These are phyloP conservation scores for Scalesia atractyloides DNA, from an alignment of 129 eudicot species.

Conservation along the genomic window DNA sequence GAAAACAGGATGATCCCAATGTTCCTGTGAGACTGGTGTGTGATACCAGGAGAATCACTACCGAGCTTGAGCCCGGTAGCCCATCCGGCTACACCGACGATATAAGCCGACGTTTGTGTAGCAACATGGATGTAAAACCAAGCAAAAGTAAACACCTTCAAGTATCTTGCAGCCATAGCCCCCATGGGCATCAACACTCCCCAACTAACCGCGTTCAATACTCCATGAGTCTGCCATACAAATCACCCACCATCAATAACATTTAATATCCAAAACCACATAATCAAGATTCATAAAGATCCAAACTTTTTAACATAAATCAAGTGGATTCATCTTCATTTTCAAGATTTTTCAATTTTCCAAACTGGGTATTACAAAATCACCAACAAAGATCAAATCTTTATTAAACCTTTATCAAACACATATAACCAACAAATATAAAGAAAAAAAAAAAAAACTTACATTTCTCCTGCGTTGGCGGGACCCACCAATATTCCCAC, in stretches of 20 bases:
- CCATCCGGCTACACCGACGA: slow-evolving; percentile 50
- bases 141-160: slow-evolving; percentile 38
- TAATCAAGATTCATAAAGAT: slow-evolving; percentile 9
- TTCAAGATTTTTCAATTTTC: not conserved
- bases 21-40: slow-evolving; percentile 52
- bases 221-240: slow-evolving; percentile 39
- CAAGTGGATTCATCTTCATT: slow-evolving; percentile 1
- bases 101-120: slow-evolving; percentile 39
- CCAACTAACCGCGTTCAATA: slow-evolving; percentile 50
- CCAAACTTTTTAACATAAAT: not conserved
- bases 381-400: slow-evolving; percentile 18
- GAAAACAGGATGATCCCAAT: slow-evolving; percentile 77
- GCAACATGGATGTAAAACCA: slow-evolving; percentile 49
- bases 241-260: not conserved
- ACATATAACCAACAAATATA: not conserved
- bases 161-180: slow-evolving; percentile 45
- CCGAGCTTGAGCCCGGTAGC: slow-evolving; percentile 47
- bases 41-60: slow-evolving; percentile 41
- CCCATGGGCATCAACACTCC: slow-evolving; percentile 53
- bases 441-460: slow-evolving; percentile 29
- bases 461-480: slow-evolving; percentile 62
- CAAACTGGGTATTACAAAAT: slow-evolving; percentile 10
- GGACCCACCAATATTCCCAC: slow-evolving; percentile 45
- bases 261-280: not conserved
- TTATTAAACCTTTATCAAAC: not conserved